A percentile compares a stretch with the other conserved stretches of the same genome.
Conservation (phyloP, 305 asterid species). For the Withania somnifera region DNA sequence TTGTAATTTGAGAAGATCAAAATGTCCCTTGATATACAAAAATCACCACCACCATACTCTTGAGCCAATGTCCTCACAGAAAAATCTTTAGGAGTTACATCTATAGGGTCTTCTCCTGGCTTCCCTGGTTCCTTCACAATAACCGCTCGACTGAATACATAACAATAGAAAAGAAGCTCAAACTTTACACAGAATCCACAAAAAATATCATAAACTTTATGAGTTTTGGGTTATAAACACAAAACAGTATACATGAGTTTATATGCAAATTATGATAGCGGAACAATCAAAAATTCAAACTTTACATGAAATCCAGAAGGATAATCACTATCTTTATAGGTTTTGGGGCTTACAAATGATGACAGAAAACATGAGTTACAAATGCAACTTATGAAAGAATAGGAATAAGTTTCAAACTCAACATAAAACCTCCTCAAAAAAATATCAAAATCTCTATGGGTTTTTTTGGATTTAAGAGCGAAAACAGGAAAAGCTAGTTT, state of each 20-base stretch:
- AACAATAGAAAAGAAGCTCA: not conserved
- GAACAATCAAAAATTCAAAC: not conserved
- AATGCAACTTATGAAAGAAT: not conserved
- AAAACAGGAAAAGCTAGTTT: not conserved
- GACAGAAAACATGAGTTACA: not conserved
- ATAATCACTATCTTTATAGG: not conserved
- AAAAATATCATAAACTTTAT: not conserved
- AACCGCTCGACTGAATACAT: conserved; percentile 52
- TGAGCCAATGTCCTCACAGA: conserved; percentile 87
- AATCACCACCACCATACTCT: conserved; percentile 97
- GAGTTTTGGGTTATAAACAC: not conserved
- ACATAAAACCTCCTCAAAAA: not conserved
- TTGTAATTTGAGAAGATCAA: conserved; percentile 76
- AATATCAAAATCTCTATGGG: not conserved
- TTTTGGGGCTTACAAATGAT: not conserved
- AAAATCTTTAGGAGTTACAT: conserved; percentile 71
- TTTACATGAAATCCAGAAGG: not conserved
- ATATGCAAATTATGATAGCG: not conserved
- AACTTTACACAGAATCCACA: not conserved
- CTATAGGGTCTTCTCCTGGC: conserved; percentile 40
- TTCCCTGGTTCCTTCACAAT: conserved; percentile 62
- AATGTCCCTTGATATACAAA: conserved; percentile 52
- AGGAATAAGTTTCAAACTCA: not conserved
- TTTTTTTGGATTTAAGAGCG: not conserved
- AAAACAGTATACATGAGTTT: not conserved